Evolutionary conservation across 805 yeast genomes (phyloP).

Genomic region (Hagleromyces aurorensis): DNA sequence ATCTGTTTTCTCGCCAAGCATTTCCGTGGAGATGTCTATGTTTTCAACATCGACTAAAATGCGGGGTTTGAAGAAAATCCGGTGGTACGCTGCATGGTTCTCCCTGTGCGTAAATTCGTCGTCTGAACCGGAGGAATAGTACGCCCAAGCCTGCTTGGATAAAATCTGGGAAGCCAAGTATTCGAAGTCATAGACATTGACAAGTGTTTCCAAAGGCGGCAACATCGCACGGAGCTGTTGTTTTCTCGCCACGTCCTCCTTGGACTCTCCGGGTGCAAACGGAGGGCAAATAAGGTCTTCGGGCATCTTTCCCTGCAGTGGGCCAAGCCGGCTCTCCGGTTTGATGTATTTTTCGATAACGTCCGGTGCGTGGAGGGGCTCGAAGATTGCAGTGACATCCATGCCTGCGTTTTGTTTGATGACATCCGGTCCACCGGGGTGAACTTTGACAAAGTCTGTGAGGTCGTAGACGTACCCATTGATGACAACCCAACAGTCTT

Average conservation of each 20-base stretch:
- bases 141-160: constrained; percentile 82
- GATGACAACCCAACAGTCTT: constrained; percentile 79
- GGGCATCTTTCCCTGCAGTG: constrained; percentile 33
- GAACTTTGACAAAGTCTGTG: constrained; percentile 62
- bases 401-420: constrained; percentile 74
- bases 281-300: constrained; percentile 22
- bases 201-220: constrained; percentile 65
- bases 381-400: constrained; percentile 77
- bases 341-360: constrained; percentile 59
- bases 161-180: constrained; percentile 72
- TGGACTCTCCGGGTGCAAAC: constrained; percentile 30
- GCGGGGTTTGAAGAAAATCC: constrained; percentile 81
- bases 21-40: constrained; percentile 60
- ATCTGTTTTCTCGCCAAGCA: constrained; percentile 62
- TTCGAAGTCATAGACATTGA: constrained; percentile 82
- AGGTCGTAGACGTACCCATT: constrained; percentile 75
- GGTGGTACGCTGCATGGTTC: constrained; percentile 82
- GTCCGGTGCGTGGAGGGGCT: constrained; percentile 88
- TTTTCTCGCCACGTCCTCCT: constrained; percentile 25
- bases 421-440: constrained; percentile 77
- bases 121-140: constrained; percentile 86
- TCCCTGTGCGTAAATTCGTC: constrained; percentile 88
- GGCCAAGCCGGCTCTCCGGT: constrained; percentile 55
- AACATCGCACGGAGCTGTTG: constrained; percentile 34
- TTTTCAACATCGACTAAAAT: constrained; percentile 73